Evolutionary conservation across 305 asterid genomes (phyloP).

Genomic region (Caryopteris hybrid): DNA sequence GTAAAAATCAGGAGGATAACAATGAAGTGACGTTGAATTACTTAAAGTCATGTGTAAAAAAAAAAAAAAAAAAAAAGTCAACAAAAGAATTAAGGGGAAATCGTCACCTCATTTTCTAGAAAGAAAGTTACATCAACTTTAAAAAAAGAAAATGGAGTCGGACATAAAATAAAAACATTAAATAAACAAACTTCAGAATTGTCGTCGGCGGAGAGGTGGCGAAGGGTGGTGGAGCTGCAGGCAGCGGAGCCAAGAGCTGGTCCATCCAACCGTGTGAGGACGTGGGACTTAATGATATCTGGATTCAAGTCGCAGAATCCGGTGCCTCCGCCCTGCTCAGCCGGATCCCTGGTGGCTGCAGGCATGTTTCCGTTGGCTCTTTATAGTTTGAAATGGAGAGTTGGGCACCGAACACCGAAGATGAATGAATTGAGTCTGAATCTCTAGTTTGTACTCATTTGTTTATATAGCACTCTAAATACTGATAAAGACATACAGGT

Average conservation of each 20-base stretch:
- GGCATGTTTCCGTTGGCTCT: conserved; percentile 4
- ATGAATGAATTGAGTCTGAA: neutral
- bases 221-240: conserved; percentile 58
- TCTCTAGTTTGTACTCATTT: conserved; percentile 8
- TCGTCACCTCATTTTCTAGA: too few species aligned
- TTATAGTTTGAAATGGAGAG: too few species aligned
- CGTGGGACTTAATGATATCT: conserved; percentile 55
- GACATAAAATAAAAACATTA: too few species aligned
- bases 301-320: conserved; percentile 43
- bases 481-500: neutral
- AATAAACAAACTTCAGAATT: too few species aligned
- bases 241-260: conserved; percentile 51
- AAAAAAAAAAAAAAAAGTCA: too few species aligned
- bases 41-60: too few species aligned
- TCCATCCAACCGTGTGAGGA: conserved; percentile 64
- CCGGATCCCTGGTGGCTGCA: conserved; percentile 20
- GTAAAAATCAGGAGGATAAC: too few species aligned
- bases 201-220: conserved; percentile 43
- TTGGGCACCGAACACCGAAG: neutral
- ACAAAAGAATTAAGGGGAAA: too few species aligned
- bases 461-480: conserved; percentile 17
- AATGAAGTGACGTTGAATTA: too few species aligned
- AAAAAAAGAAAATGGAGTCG: too few species aligned
- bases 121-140: too few species aligned
- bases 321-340: conserved; percentile 18